Base-by-base conservation (phyloP, 2,329 filamentous ascomycete species). In the Sclerotinia trifoliorum region DNA sequence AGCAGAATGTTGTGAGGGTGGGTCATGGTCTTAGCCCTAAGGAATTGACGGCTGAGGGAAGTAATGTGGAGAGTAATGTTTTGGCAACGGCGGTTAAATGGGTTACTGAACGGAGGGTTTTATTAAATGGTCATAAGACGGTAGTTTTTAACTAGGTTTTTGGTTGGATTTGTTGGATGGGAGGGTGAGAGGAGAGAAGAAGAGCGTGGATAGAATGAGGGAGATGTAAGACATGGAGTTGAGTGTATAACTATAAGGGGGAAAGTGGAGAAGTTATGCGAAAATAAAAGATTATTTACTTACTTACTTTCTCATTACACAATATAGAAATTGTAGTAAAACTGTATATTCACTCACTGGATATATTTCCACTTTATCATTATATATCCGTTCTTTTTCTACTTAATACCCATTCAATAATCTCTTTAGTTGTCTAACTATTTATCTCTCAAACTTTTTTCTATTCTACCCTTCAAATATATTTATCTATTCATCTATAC, bases 21-120 rank as follows among this genome's bases (percentile, higher is more conserved):
- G 89, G 92, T 77, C 92, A 95, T 79, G 85, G 83, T 73, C 86
- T 93, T 86, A 89, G 85, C 74, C 84, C 92, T 24, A 92, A 91
- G 82, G 87, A 90, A 77, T 79, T 94, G 76, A 90, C 91, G 2
- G 88, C 92, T 75, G 90, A 93, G 78, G 92, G 92, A 17, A 92
- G 89, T 74, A 94, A 93, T 73, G 90, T 94, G 13, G 92, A 95
- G 84, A 93, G 89, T 77, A 90, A 93, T 79, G 91, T 94, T 8
- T 80, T 95, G 73, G 91, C 90, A 4, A 88, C 90, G 4, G 92
- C 92, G 0, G 91, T 95, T 66, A 92, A 93, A 81, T 94, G 91
- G 88, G 91, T 91, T 80, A 89, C 90, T 32, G 91, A 95, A 84
- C 85, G 87, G 76, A 84, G 89, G 67, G 88, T 95, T 42, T 90